Evolutionary conservation across 78 protist species (phyloP), one percentile per base, ranked within the genome.

Genomic region (Isochrysis galbana): DNA sequence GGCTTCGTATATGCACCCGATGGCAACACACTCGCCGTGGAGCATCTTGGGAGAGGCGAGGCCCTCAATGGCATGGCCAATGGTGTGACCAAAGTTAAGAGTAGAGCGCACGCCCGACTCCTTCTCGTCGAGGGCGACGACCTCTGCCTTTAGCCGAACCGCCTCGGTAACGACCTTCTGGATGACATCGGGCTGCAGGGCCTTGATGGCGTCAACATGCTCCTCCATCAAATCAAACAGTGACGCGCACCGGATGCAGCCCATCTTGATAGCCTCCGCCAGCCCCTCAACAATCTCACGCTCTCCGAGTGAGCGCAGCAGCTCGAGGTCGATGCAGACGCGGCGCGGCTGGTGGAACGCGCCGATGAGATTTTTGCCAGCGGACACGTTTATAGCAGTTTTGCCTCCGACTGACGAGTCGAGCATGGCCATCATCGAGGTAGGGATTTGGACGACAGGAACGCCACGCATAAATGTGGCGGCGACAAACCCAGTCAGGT

Each of bases 21-120:
- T 92, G n/a, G 96, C 46, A 17, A 96, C 96, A 82, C 93, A 89
- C 92, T 96, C 97, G 42, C 97, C 96, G 92, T 95, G 95, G 47
- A 95, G 89, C 96, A 94, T 46, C 45, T 74, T 23, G 41, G 96
- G 95, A 74, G 94, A 74, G 86, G 69, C 39, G 38, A 96, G 89
- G 29, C 96, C 97, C 89, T 96, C 97, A 38, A 95, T 41, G 26
- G 96, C 97, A 46, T 96, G 97, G 5, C 98, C 98, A 25, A 96
- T 83, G 39, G 95, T 95, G 96, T 96, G 98, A 0, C 98, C 98
- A 46, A 93, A 95, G 94, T 96, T 96, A 34, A 96, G 93, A 0
- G 95, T 29, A 11, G 89, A 72, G 21, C 98, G 94, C n/a, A 96
- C 47, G 14, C 97, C 97, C 11, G 23, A 26, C 45, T 95, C 98